These are phyloP conservation scores for Cinnamomum chago DNA, from an alignment of 164 flowering plant genomes.

Conservation along the genomic window DNA sequence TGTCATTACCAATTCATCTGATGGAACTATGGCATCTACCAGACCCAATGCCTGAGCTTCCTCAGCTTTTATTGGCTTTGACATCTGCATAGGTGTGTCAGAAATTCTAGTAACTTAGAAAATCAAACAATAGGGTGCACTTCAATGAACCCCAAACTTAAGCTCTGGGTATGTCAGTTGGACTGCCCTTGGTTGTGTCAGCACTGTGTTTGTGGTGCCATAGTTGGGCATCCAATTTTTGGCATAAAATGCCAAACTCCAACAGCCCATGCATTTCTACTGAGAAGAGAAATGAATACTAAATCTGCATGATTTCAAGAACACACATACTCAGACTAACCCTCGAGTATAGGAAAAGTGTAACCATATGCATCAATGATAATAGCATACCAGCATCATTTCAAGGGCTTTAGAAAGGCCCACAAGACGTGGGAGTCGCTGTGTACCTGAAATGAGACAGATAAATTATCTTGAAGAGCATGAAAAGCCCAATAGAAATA, in stretches of 20 bases:
- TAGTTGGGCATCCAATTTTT: no score
- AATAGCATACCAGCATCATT: conserved; percentile 83
- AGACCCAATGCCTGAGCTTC: conserved; percentile 74
- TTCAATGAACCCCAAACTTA: neutral
- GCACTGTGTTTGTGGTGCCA: neutral
- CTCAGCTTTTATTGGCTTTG: conserved; percentile 67
- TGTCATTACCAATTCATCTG: conserved; percentile 45
- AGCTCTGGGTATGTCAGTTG: neutral
- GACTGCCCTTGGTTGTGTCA: neutral
- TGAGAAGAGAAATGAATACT: neutral
- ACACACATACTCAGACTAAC: neutral
- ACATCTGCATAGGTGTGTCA: conserved; percentile 35
- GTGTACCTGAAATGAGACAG: conserved; percentile 62
- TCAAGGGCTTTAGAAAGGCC: conserved; percentile 93
- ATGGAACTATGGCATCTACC: conserved; percentile 73
- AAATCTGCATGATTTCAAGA: neutral
- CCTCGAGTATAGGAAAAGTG: neutral
- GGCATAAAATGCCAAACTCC: neutral
- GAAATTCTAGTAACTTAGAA: neutral
- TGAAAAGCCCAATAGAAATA: neutral
- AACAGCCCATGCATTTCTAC: neutral
- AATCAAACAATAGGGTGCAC: neutral
- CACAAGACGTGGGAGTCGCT: conserved; percentile 96
- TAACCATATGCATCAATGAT: neutral
- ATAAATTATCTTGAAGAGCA: neutral